Base-by-base conservation (phyloP, 1,139 yeast genomes). In the Geotrichum restrictum region DNA sequence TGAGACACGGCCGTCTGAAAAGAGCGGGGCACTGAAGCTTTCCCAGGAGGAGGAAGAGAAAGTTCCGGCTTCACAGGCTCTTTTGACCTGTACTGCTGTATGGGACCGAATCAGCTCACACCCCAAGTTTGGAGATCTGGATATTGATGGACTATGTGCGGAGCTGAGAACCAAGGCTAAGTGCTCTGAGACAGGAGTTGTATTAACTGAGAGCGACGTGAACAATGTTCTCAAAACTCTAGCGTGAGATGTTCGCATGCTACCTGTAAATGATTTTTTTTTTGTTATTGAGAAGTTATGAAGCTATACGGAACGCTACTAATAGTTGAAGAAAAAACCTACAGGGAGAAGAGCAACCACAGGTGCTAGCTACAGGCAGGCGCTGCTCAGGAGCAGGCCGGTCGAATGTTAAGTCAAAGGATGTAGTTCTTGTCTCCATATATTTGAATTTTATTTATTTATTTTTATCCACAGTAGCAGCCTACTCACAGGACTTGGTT, bases 31-130 rank as follows among this genome's bases (percentile, higher is more conserved):
- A 6, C 62, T 66, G 3, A 61, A 62, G 24, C 53, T 56, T 3
- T 72, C 68, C 46, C 67, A 63, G 21, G 69, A 66, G 8, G 72
- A 64, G 27, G 70, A 67, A 13, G 74, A 66, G 45, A 58, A 61
- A 1, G 64, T 59, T 21, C 65, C 63, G 10, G 63, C 67, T 3
- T 62, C 62, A 29, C 72, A 68, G 46, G 74, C 69, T 62, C 67
- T 75, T 60, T 69, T 88, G 70, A 79, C 81, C 64, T 93, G 98
- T 68, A 82, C 95, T 0, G 97, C 91, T 62, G 85, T 91, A 22
- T 93, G 98, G 98, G 98, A 91, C 68, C 80, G 98, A 64, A 86
- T 93, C 37, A 86, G 96, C 2, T 73, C 95, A 14, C 97, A 93
- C 74, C 98, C 98, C 34, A 82, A 85, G 67, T 93, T 91, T 69